Percentiles rank a stretch among this genome's conserved stretches.
phyloP scores from a whole-genome alignment of 257 asterid species.

The Nicotiana tomentosiformis region DNA sequence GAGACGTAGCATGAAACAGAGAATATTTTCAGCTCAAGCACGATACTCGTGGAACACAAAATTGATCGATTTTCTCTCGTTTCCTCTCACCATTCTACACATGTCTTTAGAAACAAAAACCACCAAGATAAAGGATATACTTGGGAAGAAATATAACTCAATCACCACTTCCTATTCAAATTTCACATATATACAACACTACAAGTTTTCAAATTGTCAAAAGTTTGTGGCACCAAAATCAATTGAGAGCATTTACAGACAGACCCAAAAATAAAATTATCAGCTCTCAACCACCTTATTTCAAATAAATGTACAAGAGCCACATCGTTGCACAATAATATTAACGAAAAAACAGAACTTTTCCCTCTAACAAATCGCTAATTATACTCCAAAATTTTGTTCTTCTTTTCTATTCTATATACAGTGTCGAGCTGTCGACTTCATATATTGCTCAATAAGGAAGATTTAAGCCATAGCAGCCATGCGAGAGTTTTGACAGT shows the following conservation, averaged over 20 bases:
- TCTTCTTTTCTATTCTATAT: neutral
- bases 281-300: neutral
- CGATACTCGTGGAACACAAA: too few relatives aligned
- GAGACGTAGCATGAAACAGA: too few relatives aligned
- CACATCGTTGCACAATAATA: neutral
- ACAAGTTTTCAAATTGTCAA: neutral
- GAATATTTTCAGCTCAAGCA: too few relatives aligned
- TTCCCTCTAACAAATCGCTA: neutral
- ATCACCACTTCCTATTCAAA: neutral
- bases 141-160: neutral
- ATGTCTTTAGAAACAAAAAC: neutral
- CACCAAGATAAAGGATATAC: neutral
- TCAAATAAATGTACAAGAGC: neutral
- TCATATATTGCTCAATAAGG: neutral
- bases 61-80: too few relatives aligned
- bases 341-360: neutral
- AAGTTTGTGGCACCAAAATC: neutral
- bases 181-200: neutral
- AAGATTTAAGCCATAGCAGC: constrained; percentile 26
- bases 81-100: too few relatives aligned
- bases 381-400: neutral
- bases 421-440: neutral
- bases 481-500: constrained; percentile 26
- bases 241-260: neutral
- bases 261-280: neutral